A percentile compares a stretch with the other conserved stretches of the same genome.
Evolutionary conservation across 805 yeast species (phyloP).

Genomic region (Candida peoriensis): DNA sequence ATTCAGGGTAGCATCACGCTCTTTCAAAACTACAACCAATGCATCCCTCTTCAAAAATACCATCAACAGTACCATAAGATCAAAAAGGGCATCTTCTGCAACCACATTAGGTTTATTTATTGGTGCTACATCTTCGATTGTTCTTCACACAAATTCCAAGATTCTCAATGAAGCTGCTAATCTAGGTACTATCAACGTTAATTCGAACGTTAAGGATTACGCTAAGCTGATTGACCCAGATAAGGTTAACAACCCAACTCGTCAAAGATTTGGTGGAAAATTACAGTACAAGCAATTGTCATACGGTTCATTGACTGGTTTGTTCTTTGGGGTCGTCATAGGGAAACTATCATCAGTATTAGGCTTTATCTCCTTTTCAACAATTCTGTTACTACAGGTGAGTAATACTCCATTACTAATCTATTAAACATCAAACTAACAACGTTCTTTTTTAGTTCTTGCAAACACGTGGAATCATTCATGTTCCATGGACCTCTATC

Average conservation of each 20-base stretch:
- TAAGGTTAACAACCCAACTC: conserved; percentile 7
- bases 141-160: conserved; percentile 16
- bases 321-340: conserved; percentile 49
- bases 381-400: conserved; percentile 29
- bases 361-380: conserved; percentile 43
- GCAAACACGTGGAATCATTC: conserved; percentile 48
- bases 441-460: conserved; percentile 38
- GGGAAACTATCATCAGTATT: conserved; percentile 55
- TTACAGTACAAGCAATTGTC: conserved; percentile 55
- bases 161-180: conserved; percentile 23
- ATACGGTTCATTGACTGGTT: conserved; percentile 56
- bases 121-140: conserved; percentile 21
- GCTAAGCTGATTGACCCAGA: conserved; percentile 5
- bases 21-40: conserved; percentile 8
- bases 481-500: conserved; percentile 35
- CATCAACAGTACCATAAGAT: neutral
- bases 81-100: neutral
- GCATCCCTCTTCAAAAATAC: conserved; percentile 6
- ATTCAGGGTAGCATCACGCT: conserved; percentile 12
- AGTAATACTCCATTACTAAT: conserved; percentile 1
- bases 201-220: conserved; percentile 2
- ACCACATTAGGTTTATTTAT: conserved; percentile 18
- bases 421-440: neutral
- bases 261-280: conserved; percentile 34
- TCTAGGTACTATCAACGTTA: conserved; percentile 18